Percentiles rank a stretch among this genome's conserved stretches.
Conservation (phyloP, 2,329 filamentous ascomycete species). For the Huntiella savannae region DNA sequence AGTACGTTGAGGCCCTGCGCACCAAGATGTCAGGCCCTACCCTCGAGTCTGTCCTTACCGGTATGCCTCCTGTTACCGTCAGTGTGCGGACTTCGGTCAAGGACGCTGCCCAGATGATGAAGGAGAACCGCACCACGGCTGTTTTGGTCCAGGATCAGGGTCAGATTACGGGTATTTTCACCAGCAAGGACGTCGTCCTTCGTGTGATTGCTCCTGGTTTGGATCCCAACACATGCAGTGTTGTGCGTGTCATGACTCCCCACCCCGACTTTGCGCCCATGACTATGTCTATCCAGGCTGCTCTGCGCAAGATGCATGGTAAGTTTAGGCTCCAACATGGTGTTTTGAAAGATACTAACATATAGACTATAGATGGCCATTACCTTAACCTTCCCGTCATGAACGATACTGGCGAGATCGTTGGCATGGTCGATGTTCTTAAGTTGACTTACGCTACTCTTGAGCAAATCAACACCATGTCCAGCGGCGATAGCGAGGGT, state of each 20-base stretch:
- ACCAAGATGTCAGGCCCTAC: constrained; percentile 97
- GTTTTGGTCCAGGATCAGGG: constrained; percentile 92
- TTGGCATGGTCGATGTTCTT: constrained; percentile 97
- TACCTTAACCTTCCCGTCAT: constrained; percentile 97
- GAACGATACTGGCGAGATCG: constrained; percentile 92
- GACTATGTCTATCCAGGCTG: constrained; percentile 98
- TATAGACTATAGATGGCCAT: constrained; percentile 54
- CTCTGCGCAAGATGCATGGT: constrained; percentile 98
- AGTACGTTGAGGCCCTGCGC: constrained; percentile 90
- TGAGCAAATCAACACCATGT: constrained; percentile 95
- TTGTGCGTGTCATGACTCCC: constrained; percentile 96
- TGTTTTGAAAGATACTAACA: neutral
- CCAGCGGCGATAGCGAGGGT: constrained; percentile 70
- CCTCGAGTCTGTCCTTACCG: constrained; percentile 81
- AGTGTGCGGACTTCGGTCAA: constrained; percentile 91
- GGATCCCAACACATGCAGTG: constrained; percentile 86
- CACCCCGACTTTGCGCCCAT: constrained; percentile 96
- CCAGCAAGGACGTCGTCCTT: constrained; percentile 95
- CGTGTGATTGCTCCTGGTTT: constrained; percentile 93
- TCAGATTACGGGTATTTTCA: constrained; percentile 96
- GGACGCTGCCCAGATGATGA: constrained; percentile 90
- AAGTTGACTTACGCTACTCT: constrained; percentile 96
- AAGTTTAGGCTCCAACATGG: constrained; percentile 21
- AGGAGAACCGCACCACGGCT: constrained; percentile 95
- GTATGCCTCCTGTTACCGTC: constrained; percentile 80